Base-by-base conservation (phyloP, 768 basidiomycete species). In the Lentinula lateritia region DNA sequence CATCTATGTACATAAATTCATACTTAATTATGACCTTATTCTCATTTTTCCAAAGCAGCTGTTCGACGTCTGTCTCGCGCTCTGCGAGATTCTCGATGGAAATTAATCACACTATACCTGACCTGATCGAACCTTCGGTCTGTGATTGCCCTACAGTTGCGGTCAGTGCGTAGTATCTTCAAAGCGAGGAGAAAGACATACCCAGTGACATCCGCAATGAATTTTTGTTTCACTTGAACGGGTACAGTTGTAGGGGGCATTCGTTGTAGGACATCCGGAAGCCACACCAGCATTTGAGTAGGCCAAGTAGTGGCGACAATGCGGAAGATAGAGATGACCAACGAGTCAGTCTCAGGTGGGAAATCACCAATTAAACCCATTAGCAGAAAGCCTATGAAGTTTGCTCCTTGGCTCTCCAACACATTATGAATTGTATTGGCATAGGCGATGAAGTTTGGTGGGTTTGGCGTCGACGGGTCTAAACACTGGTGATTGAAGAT, bases 331-430 rank as follows among this genome's bases (percentile, higher is more conserved):
- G 88, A 84, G 60, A 93, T 85, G 50, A 95, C 87, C 39, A 77
- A 71, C 8, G 89, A 80, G 6, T 86, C 78, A 3, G 87, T 82
- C 62, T 98, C 96, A 69, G 93, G 93, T 3, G 93, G 92, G 71
- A 95, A 98, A 63, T 90, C 88, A 20, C 89, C 87, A 4, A 92
- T 86, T 32, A 98, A 78, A 3, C 97, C 96, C 18, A 80, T 75
- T 57, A 98, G 76, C 34, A 94, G 71, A 64, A 84, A 84, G 13
- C 82, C 81, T 15, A 92, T 70, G 15, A 98, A 78, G 66, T 84
- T 82, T 58, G 83, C 81, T 3, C 94, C 93, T 70, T 92, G 86
- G 64, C 86, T 85, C 58, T 84, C 79, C 50, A 95, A 72, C 39
- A 84, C 81, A 3, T 72, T 73, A 34, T 79, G 79, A 66, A 94